phyloP scores from a whole-genome alignment of 305 asterid species.

The Caryopteris hybrid region DNA sequence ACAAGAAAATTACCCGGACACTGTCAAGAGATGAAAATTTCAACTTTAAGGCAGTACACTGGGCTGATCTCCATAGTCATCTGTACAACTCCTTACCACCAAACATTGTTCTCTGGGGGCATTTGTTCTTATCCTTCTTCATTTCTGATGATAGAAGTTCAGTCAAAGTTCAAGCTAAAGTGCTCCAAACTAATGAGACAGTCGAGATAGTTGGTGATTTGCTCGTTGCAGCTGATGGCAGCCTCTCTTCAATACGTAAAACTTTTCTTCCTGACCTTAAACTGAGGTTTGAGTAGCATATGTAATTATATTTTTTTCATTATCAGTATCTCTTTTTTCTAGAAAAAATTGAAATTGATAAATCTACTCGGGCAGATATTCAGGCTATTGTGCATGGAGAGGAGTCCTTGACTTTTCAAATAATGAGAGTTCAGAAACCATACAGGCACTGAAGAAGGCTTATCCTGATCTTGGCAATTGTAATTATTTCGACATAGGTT shows the following conservation, averaged over 20 bases:
- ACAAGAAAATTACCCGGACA: slow-evolving; percentile 47
- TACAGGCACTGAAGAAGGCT: slow-evolving; percentile 50
- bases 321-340: too few species aligned
- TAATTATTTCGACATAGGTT: slow-evolving; percentile 59
- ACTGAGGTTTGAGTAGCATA: slow-evolving; percentile 69
- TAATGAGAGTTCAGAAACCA: slow-evolving; percentile 47
- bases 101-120: slow-evolving; percentile 64
- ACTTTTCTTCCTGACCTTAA: slow-evolving; percentile 60
- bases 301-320: too few species aligned
- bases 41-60: slow-evolving; percentile 69
- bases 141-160: slow-evolving; percentile 37
- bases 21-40: slow-evolving; percentile 61
- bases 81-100: slow-evolving; percentile 48
- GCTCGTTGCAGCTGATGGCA: slow-evolving; percentile 89
- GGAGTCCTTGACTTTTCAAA: slow-evolving; percentile 71
- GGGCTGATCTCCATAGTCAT: slow-evolving; percentile 75
- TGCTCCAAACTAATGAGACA: slow-evolving; percentile 44
- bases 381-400: slow-evolving; percentile 96
- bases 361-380: slow-evolving; percentile 42
- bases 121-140: slow-evolving; percentile 41
- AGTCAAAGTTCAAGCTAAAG: slow-evolving; percentile 40
- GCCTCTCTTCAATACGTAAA: slow-evolving; percentile 59
- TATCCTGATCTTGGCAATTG: slow-evolving; percentile 79
- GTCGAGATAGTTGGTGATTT: slow-evolving; percentile 49
- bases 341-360: too few species aligned